These are phyloP conservation scores for Hypoxylon fuscum DNA, from an alignment of 495 filamentous ascomycete species.

Conservation along the genomic window DNA sequence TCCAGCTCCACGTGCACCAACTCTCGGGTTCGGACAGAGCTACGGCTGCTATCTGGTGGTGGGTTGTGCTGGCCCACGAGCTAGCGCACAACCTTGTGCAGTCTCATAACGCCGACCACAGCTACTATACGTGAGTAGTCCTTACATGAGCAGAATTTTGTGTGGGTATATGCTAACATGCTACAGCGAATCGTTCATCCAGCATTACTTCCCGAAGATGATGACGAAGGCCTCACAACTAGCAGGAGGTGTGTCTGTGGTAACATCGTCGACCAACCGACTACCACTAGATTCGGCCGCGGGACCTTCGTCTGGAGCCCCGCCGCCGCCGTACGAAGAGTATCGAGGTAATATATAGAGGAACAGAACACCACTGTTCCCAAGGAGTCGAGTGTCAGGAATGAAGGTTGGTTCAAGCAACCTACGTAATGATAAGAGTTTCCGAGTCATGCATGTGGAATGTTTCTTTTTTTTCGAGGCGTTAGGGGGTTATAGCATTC, in stretches of 20 bases:
- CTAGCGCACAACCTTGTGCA: constrained; percentile 90
- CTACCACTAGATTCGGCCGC: too few species aligned
- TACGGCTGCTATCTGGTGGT: constrained; percentile 88
- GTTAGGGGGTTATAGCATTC: too few species aligned
- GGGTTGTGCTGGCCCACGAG: constrained; percentile 90
- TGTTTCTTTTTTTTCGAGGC: too few species aligned
- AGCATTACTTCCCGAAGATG: constrained; percentile 60
- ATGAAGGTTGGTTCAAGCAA: background rate
- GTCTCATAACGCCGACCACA: constrained; percentile 82
- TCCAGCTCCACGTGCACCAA: constrained; percentile 72
- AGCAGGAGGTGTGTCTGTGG: background rate
- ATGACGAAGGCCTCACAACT: constrained; percentile 49
- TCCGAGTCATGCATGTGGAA: too few species aligned
- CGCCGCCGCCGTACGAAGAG: constrained; percentile 42
- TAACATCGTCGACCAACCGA: background rate
- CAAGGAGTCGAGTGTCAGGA: background rate
- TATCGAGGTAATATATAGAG: constrained; percentile 1
- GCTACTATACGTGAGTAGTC: constrained; percentile 77
- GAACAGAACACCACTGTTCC: background rate
- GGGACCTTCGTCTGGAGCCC: constrained; percentile 18
- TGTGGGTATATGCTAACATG: constrained; percentile 16
- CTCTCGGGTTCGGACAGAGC: constrained; percentile 53
- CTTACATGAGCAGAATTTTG: background rate
- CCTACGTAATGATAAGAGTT: too few species aligned
- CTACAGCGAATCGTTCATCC: constrained; percentile 59